phyloP scores from a whole-genome alignment of 1,139 yeast species.

The Kodamaea suecica region DNA sequence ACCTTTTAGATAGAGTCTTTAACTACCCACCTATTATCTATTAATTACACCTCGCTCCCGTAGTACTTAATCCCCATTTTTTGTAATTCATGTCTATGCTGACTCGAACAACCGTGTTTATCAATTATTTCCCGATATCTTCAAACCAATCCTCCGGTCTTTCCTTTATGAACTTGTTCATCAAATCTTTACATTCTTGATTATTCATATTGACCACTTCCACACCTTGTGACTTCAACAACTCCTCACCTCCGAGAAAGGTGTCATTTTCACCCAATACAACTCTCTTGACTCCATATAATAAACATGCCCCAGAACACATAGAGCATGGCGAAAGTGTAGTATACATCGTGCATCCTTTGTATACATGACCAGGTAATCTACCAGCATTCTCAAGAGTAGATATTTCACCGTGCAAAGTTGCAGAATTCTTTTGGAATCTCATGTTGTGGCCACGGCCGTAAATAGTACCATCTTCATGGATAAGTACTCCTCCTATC shows the following conservation, averaged over 20 bases:
- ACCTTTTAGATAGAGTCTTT: too few relatives aligned
- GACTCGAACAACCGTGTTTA: neutral
- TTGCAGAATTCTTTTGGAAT: slow-evolving; percentile 75
- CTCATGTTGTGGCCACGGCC: slow-evolving; percentile 90
- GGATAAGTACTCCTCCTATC: slow-evolving; percentile 72
- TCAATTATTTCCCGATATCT: slow-evolving; percentile 66
- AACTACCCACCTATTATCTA: too few relatives aligned
- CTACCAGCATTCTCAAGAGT: slow-evolving; percentile 90
- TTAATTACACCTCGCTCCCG: neutral
- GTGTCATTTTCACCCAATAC: slow-evolving; percentile 86
- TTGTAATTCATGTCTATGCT: neutral
- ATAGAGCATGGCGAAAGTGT: slow-evolving; percentile 89
- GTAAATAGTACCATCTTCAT: slow-evolving; percentile 72
- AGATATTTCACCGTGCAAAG: slow-evolving; percentile 86
- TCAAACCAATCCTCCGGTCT: slow-evolving; percentile 85
- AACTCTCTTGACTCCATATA: slow-evolving; percentile 82
- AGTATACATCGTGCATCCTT: slow-evolving; percentile 78
- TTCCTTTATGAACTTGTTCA: slow-evolving; percentile 73
- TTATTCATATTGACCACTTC: slow-evolving; percentile 70
- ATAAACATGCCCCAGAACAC: slow-evolving; percentile 91
- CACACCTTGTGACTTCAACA: slow-evolving; percentile 61
- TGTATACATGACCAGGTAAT: slow-evolving; percentile 64
- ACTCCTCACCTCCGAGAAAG: slow-evolving; percentile 75
- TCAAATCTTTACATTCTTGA: slow-evolving; percentile 65
- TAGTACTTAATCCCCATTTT: too few relatives aligned